phyloP scores from a whole-genome alignment of 331 rosid genomes.

The Malus hybrid region DNA sequence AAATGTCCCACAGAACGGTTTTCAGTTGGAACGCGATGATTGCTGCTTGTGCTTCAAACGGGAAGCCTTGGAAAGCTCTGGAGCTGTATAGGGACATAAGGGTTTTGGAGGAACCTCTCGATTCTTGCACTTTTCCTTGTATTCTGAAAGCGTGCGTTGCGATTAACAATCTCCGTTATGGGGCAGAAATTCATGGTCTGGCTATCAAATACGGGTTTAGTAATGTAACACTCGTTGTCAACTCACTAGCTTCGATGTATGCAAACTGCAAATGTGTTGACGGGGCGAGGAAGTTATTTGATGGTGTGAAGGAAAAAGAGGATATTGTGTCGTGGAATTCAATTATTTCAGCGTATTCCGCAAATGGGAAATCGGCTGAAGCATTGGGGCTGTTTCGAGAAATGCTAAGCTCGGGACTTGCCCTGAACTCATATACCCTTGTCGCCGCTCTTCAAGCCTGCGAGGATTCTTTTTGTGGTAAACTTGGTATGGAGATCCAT shows the following conservation, averaged over 20 bases:
- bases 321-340: conserved; percentile 75
- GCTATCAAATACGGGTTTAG: conserved; percentile 52
- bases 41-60: conserved; percentile 51
- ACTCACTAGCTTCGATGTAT: conserved; percentile 71
- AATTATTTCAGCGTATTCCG: conserved; percentile 53
- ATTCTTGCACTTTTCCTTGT: conserved; percentile 54
- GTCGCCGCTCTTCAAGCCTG: conserved; percentile 78
- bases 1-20: conserved; percentile 47
- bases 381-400: conserved; percentile 50
- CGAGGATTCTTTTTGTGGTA: conserved; percentile 35
- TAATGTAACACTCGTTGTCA: conserved; percentile 39
- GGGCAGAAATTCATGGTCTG: conserved; percentile 58
- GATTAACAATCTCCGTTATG: conserved; percentile 20
- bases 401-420: conserved; percentile 38
- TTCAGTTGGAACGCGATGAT: conserved; percentile 76
- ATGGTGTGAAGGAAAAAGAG: conserved; percentile 31
- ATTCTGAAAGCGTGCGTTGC: conserved; percentile 52
- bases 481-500: conserved; percentile 61
- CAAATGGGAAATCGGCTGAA: conserved; percentile 35
- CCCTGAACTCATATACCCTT: conserved; percentile 43
- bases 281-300: conserved; percentile 49
- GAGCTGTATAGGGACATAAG: conserved; percentile 54
- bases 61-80: conserved; percentile 39
- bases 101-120: conserved; percentile 29
- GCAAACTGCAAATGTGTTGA: conserved; percentile 48